Evolutionary conservation across 441 rosid species (phyloP), one percentile per base, ranked within the genome.

Genomic region (Dalechampia spathulata): DNA sequence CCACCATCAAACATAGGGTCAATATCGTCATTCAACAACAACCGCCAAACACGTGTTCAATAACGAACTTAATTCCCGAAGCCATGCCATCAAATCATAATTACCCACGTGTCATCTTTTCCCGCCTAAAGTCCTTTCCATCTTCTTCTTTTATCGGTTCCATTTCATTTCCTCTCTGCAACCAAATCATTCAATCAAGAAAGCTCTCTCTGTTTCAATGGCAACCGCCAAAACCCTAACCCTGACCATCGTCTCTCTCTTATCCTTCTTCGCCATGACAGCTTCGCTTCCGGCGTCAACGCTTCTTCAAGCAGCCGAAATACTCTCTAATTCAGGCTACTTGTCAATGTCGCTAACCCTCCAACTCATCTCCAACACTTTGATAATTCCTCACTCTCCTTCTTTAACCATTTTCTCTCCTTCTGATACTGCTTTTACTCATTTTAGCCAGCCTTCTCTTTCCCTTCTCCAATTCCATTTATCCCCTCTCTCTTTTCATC

Each of bases 311-410:
- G 75, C 70, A 11, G 40, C 65, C 7, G 61, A 65, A 4, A 34
- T 53, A 42, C 78, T 76, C 64, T 74, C 69, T 0, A 39, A 65
- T 23, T 67, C 76, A 12, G 71, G 75, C 68, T 69, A 60, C 76
- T 55, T 72, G 0, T 74, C 85, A 7, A 74, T 72, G 80, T 69
- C 79, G 13, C 71, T 73, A 17, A 79, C 72, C 12, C 72, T 68
- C 42, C 43, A 55, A 32, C 66, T 65, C 61, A 20, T 68, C 58
- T 66, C 71, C 52, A 30, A 49, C 17, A 38, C 42, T 13, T 26
- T 61, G 46, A 23, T 59, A 0, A 34, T 1, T 42, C 52, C 61
- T 1, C 44, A 39, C 36, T 32, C 58, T 17, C 60, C 69, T 3
- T 70, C 69, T 44, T 63, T 71, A 58, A 74, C 82, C 13, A 20